These are phyloP conservation scores for Russula emetica DNA, from an alignment of 768 basidiomycete genomes.

Conservation along the genomic window DNA sequence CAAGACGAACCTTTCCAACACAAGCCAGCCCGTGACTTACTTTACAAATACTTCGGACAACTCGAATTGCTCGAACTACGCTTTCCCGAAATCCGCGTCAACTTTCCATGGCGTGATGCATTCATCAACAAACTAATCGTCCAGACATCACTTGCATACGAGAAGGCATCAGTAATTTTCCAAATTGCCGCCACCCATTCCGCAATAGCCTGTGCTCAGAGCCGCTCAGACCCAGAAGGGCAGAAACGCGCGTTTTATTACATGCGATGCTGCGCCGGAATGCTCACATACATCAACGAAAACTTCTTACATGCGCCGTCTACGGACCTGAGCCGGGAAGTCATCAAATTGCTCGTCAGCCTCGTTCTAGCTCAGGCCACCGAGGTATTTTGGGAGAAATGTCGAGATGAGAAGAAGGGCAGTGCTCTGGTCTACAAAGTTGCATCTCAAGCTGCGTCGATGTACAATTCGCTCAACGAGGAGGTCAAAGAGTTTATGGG, in stretches of 20 bases:
- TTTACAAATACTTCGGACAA: slow-evolving; percentile 99
- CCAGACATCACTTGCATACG: slow-evolving; percentile 94
- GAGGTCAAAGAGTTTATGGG: slow-evolving; percentile 97
- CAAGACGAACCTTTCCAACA: neutral
- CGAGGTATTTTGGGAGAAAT: slow-evolving; percentile 95
- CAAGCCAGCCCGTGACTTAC: slow-evolving; percentile 73
- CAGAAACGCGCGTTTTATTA: slow-evolving; percentile 70
- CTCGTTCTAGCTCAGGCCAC: slow-evolving; percentile 90
- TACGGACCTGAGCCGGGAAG: slow-evolving; percentile 89
- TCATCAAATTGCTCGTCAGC: slow-evolving; percentile 88
- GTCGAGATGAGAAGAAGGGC: slow-evolving; percentile 86
- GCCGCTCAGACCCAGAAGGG: slow-evolving; percentile 53
- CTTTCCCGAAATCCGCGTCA: slow-evolving; percentile 93
- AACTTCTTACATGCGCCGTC: slow-evolving; percentile 98
- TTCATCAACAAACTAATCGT: slow-evolving; percentile 92
- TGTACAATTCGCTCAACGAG: slow-evolving; percentile 81
- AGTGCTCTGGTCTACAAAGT: slow-evolving; percentile 76
- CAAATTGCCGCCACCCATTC: slow-evolving; percentile 95
- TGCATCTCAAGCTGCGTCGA: slow-evolving; percentile 70
- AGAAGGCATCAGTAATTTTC: slow-evolving; percentile 96
- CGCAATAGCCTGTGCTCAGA: slow-evolving; percentile 80
- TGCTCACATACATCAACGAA: slow-evolving; percentile 98
- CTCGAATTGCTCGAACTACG: slow-evolving; percentile 94
- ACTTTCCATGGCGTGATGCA: slow-evolving; percentile 96
- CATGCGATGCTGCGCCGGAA: slow-evolving; percentile 84